Evolutionary conservation across 306 rosid species (phyloP).

Genomic region (Cucumis cinereus): DNA sequence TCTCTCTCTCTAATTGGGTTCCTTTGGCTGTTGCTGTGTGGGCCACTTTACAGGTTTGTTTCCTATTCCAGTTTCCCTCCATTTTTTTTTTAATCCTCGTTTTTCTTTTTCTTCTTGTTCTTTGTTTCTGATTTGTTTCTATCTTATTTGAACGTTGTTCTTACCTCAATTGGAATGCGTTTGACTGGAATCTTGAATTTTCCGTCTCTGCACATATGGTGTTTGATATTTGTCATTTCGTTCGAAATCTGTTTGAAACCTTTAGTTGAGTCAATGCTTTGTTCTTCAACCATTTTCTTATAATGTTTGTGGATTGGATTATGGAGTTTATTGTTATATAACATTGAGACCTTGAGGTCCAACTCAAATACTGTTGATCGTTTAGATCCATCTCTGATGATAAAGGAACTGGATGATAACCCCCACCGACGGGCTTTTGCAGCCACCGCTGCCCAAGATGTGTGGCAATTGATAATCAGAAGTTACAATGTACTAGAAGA

Average conservation of each 20-base stretch:
- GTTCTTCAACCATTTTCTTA: background rate
- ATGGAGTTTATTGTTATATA: too few species aligned
- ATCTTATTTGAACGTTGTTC: background rate
- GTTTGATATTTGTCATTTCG: background rate
- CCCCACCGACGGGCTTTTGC: background rate
- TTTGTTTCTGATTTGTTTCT: background rate
- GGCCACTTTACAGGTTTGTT: constrained; percentile 70
- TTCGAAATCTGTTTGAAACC: background rate
- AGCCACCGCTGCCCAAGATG: background rate
- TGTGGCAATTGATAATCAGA: background rate
- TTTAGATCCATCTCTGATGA: constrained; percentile 1
- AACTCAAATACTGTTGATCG: background rate
- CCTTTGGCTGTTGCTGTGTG: constrained; percentile 66
- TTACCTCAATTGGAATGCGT: background rate
- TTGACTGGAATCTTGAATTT: background rate
- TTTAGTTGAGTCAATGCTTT: constrained; percentile 5
- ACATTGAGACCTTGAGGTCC: too few species aligned
- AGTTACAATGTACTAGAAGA: background rate
- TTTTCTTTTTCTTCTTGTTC: background rate
- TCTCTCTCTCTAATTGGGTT: constrained; percentile 80
- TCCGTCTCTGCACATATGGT: background rate
- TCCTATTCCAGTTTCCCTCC: background rate
- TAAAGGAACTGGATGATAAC: background rate
- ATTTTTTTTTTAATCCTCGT: background rate
- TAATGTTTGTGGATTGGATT: background rate